Percentiles rank a stretch among this genome's conserved stretches.
Evolutionary conservation across 371 early-diverging fungal genomes (phyloP).

Genomic region (Thermomucor indicae-seudaticae): DNA sequence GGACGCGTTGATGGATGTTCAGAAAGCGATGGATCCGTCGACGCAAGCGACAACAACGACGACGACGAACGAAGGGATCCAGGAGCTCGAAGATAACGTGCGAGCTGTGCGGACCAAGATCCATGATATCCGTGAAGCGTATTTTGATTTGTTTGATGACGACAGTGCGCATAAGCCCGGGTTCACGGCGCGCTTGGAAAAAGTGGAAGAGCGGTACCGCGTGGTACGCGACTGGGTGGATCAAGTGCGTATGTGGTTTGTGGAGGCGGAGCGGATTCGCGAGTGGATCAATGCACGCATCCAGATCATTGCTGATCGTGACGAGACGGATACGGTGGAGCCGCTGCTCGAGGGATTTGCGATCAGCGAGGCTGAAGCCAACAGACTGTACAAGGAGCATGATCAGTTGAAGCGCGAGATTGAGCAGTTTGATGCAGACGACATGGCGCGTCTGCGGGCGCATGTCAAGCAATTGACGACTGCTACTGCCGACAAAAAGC

Average conservation of each 20-base stretch:
- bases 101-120: slow-evolving; percentile 24
- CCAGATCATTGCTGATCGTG: slow-evolving; percentile 22
- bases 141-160: slow-evolving; percentile 17
- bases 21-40: slow-evolving; percentile 25
- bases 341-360: slow-evolving; percentile 18
- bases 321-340: slow-evolving; percentile 9
- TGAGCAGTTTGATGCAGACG: slow-evolving; percentile 47
- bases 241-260: slow-evolving; percentile 51
- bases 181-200: slow-evolving; percentile 14
- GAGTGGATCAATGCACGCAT: slow-evolving; percentile 46
- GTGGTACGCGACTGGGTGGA: slow-evolving; percentile 44
- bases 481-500: slow-evolving; percentile 11
- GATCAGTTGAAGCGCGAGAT: slow-evolving; percentile 37
- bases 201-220: slow-evolving; percentile 24
- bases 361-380: slow-evolving; percentile 12
- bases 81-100: slow-evolving; percentile 29
- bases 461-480: slow-evolving; percentile 36
- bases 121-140: slow-evolving; percentile 25
- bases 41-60: slow-evolving; percentile 13
- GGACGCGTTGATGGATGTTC: slow-evolving; percentile 35
- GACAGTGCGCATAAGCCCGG: slow-evolving; percentile 7
- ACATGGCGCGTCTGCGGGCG: slow-evolving; percentile 45
- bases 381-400: slow-evolving; percentile 25
- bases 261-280: slow-evolving; percentile 47
- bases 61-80: slow-evolving; percentile 28